These are phyloP conservation scores for Metschnikowia peoriensis DNA, from an alignment of 805 yeast species.

Conservation along the genomic window DNA sequence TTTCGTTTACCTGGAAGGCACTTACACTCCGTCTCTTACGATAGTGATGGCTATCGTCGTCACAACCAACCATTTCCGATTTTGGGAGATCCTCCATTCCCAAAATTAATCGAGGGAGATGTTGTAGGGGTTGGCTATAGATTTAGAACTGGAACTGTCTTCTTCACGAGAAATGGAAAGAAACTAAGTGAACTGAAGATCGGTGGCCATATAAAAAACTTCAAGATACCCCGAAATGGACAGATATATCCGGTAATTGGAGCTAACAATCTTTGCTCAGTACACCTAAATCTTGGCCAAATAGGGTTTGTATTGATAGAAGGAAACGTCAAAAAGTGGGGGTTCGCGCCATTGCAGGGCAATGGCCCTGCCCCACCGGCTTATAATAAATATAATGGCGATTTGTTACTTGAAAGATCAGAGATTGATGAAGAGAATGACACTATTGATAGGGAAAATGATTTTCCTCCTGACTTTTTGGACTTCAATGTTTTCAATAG, in stretches of 20 bases:
- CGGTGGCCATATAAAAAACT: constrained; percentile 75
- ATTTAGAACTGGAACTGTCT: constrained; percentile 77
- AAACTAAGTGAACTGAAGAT: constrained; percentile 77
- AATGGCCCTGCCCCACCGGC: constrained; percentile 91
- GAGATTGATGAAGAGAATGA: constrained; percentile 54
- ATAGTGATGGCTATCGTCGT: constrained; percentile 77
- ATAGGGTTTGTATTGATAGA: constrained; percentile 87
- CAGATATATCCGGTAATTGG: constrained; percentile 88
- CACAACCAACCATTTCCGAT: constrained; percentile 69
- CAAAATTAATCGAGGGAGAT: constrained; percentile 73
- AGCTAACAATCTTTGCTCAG: constrained; percentile 71
- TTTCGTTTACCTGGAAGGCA: constrained; percentile 94
- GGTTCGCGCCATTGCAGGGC: constrained; percentile 88
- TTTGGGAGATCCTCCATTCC: constrained; percentile 50
- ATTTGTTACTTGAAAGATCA: constrained; percentile 69
- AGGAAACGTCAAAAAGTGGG: constrained; percentile 94
- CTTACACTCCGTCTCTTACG: constrained; percentile 81
- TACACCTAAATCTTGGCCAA: constrained; percentile 90
- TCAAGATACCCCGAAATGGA: constrained; percentile 47
- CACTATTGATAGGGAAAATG: constrained; percentile 39
- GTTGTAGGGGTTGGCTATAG: constrained; percentile 91
- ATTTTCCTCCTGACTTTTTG: constrained; percentile 60
- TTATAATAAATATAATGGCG: constrained; percentile 75
- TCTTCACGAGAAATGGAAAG: constrained; percentile 93
- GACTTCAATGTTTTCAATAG: constrained; percentile 26